Evolutionary conservation across 192 early-diverging fungal genomes (phyloP), one percentile per base, ranked within the genome.

Genomic region (Coemansia sp.): DNA sequence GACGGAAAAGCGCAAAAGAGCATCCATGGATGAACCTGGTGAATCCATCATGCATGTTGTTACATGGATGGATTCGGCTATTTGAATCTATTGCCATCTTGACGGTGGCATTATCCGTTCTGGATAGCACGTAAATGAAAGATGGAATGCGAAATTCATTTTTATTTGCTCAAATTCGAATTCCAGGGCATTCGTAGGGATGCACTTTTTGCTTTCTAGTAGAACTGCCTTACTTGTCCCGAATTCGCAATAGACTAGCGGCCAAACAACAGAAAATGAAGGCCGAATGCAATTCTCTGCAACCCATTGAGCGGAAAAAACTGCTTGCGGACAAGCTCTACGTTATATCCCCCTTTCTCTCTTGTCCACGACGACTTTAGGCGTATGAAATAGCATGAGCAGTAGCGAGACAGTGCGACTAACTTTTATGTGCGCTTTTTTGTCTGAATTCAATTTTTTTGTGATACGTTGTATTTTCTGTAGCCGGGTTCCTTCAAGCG

Each of bases 401-500:
- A 3, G 4, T 43, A 16, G 5, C 40, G 4, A 43, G 18, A 23
- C 25, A 26, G 23, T 51, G 7, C 21, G 48, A 51, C 48, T 51
- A 51, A 51, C 20, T 23, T 43, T 18, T 43, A 18, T 16, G 13
- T 43, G 5, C 8, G 8, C 25, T 33, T 48, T 35, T 37, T 6
- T 40, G 16, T 66, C 3, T 55, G 39, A 10, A 43, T 23, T 60
- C 26, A 46, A 35, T 45, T 59, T 46, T 35, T n/a, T n/a, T n/a
- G n/a, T n/a, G n/a, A n/a, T n/a, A n/a, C n/a, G n/a, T n/a, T n/a
- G n/a, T n/a, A 13, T 13, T 7, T 25, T 59, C 25, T 72, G 71
- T 79, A 79, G 70, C 58, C 74, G 72, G 63, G 70, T 84, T 81
- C 89, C 63, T 94, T 93, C 87, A 89, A 92, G 82, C 91, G 91